Evolutionary conservation across 106 monocot genomes (phyloP), one percentile per base, ranked within the genome.

Genomic region (Chionographis japonica): DNA sequence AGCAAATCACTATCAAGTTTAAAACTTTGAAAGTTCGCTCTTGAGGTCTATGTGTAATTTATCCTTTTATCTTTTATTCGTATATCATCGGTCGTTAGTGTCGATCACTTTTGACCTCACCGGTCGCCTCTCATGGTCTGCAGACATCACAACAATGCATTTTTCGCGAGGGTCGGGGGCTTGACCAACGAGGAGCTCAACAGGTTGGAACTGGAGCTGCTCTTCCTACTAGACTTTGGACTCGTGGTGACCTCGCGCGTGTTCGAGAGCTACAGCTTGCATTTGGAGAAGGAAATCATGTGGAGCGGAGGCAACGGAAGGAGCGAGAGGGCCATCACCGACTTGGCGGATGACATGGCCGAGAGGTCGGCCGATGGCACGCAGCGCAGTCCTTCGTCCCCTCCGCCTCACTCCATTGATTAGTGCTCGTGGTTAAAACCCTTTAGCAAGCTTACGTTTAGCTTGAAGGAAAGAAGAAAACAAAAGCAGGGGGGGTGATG

Each of bases 121-220:
- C 12, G 8, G 16, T 49, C 3, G 11, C 18, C 2, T 56, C 12
- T 62, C 3, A 14, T 8, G 3, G 27, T 38, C 12, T 41, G 13
- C 87, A 98, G 97, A 72, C 89, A 92, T 60, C 82, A 92, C 40
- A 81, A 73, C 75, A 98, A 98, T 65, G 89, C 87, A 15, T 89
- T 98, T 63, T 98, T 84, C 49, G 89, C 97, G 7, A 81, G 78
- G 63, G 89, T 98, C 2, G 92, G 97, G 59, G 97, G 97, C 1
- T 79, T 97, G 61, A 92, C 83, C 85, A 92, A 87, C 54, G 73
- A 51, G 0, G 92, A 97, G 65, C 76, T 97, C 64, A 97, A 97
- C 74, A 37, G 63, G n/a, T 50, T 97, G 66, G 92, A 97, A 70
- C 62, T 97, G 60, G 92, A 90, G 61, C 66, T 98, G 56, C 89